phyloP scores from a whole-genome alignment of 2,329 filamentous ascomycete genomes.

The Trichoderma breve region DNA sequence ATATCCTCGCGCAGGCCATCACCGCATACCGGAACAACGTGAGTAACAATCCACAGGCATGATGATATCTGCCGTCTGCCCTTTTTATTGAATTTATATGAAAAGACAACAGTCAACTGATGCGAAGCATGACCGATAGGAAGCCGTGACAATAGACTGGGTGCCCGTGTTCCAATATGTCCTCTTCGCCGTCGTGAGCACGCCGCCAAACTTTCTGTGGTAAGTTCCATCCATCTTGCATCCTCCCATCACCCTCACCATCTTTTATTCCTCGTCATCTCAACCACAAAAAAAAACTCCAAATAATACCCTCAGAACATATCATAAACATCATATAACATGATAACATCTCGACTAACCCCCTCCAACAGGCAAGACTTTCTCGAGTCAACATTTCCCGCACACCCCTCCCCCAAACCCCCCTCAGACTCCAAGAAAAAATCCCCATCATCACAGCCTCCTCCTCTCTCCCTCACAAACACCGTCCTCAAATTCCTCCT shows the following conservation, averaged over 20 bases:
- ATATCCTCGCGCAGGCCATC: constrained; percentile 70
- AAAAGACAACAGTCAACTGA: not conserved
- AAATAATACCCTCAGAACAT: not conserved
- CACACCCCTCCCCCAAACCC: constrained; percentile 44
- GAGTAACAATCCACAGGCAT: constrained; percentile 21
- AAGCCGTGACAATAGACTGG: constrained; percentile 61
- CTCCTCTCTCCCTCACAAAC: constrained; percentile 56
- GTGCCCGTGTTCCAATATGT: constrained; percentile 73
- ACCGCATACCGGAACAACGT: constrained; percentile 61
- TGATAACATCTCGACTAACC: constrained; percentile 20
- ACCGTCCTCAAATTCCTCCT: constrained; percentile 65
- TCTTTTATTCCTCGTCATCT: not conserved
- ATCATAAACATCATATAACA: not conserved
- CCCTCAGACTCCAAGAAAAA: not conserved
- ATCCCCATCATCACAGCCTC: not conserved
- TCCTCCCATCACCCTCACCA: not conserved
- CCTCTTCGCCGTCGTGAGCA: constrained; percentile 68
- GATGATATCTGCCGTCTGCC: not conserved
- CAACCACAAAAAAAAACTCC: not conserved
- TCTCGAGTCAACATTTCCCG: constrained; percentile 73
- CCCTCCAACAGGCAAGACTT: constrained; percentile 63
- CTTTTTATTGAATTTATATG: not conserved
- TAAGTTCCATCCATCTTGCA: constrained; percentile 34
- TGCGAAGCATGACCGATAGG: constrained; percentile 38
- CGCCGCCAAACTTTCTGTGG: constrained; percentile 84